Evolutionary conservation across 164 flowering plant genomes (phyloP).

Genomic region (Pachysandra terminalis): DNA sequence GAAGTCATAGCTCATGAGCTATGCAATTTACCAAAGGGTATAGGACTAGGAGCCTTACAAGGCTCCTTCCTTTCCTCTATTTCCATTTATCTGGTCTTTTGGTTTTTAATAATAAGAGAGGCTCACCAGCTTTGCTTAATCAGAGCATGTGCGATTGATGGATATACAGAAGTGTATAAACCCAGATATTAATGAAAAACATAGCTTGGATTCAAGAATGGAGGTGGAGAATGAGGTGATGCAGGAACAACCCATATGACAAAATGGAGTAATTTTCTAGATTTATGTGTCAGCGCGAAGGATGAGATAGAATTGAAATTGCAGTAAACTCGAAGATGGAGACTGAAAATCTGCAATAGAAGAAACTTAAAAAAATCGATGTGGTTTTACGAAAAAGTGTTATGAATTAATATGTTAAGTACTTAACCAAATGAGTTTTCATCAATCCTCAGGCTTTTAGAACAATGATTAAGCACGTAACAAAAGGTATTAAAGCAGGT

Average conservation of each 20-base stretch:
- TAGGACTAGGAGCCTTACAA: too few species aligned
- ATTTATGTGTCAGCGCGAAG: neutral
- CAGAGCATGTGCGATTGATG: neutral
- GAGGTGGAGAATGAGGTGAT: neutral
- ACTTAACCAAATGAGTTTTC: neutral
- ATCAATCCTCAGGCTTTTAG: too few species aligned
- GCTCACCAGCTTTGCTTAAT: too few species aligned
- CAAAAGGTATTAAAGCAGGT: too few species aligned
- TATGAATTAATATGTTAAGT: too few species aligned
- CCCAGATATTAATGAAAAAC: neutral
- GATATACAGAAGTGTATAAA: neutral
- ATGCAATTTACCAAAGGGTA: too few species aligned
- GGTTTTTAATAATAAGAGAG: too few species aligned
- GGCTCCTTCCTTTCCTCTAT: too few species aligned
- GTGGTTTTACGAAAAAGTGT: neutral
- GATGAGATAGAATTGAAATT: neutral
- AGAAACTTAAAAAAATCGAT: neutral
- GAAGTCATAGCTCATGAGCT: too few species aligned
- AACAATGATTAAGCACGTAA: slow-evolving; percentile 1
- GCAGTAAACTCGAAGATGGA: slow-evolving; percentile 3
- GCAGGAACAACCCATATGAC: neutral
- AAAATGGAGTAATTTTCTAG: neutral
- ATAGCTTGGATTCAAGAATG: neutral
- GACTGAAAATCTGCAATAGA: neutral
- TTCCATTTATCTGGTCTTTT: too few species aligned